Conservation (phyloP, 805 yeast genomes). For the Starmerella tilneyi region DNA sequence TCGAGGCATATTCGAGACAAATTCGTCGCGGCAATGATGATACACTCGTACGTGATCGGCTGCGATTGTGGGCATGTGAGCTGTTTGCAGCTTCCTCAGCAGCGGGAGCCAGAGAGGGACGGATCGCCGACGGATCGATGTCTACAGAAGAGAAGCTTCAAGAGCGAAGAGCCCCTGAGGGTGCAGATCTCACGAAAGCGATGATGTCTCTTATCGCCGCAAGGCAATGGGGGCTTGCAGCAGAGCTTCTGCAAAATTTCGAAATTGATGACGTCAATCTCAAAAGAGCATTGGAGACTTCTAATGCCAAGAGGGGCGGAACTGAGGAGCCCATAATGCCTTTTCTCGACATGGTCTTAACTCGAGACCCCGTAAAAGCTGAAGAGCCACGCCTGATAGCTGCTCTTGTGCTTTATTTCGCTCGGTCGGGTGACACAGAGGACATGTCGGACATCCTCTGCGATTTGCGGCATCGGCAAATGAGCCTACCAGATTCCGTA, state of each 20-base stretch:
- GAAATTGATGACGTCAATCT: neutral
- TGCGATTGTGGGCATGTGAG: slow-evolving; percentile 8
- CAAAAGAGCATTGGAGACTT: neutral
- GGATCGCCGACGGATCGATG: neutral
- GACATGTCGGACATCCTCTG: slow-evolving; percentile 14
- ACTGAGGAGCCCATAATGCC: slow-evolving; percentile 1
- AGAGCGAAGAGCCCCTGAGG: neutral
- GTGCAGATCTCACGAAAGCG: neutral
- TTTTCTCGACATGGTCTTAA: slow-evolving; percentile 8
- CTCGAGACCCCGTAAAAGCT: slow-evolving; percentile 12
- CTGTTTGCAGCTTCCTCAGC: neutral
- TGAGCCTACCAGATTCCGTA: neutral
- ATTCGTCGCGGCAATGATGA: neutral
- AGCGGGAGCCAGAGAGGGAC: neutral
- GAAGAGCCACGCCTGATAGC: slow-evolving; percentile 1
- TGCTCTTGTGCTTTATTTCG: slow-evolving; percentile 10
- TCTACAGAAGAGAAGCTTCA: slow-evolving; percentile 1
- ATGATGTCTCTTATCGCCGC: neutral
- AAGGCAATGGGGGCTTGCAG: slow-evolving; percentile 4
- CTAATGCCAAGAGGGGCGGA: neutral
- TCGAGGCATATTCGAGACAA: slow-evolving; percentile 11
- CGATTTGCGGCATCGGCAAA: neutral
- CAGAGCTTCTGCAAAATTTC: too few relatives aligned
- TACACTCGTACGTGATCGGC: neutral
- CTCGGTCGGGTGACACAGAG: slow-evolving; percentile 1